Conservation (phyloP, 73 alveolate genomes). For the Tetrahymena malaccensis region DNA sequence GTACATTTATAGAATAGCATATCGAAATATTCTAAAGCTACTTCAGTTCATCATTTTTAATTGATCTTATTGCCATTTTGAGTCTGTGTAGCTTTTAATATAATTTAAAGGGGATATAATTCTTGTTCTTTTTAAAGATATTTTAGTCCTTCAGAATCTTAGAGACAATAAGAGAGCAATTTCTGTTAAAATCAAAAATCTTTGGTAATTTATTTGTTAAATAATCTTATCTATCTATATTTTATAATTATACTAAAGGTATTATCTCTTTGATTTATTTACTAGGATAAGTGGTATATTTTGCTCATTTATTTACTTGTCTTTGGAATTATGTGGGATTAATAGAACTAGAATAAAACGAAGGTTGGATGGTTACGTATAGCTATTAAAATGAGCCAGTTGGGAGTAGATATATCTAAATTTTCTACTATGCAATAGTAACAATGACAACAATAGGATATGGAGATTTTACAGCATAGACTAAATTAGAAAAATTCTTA, state of each 20-base stretch:
- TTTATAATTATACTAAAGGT: not conserved
- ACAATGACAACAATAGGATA: constrained; percentile 38
- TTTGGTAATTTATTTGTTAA: not conserved
- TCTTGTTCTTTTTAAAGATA: not conserved
- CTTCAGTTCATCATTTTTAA: not conserved
- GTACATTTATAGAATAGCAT: not conserved
- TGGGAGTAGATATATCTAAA: not conserved
- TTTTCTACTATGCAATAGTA: constrained; percentile 20
- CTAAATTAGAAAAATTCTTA: not conserved
- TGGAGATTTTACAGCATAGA: constrained; percentile 24
- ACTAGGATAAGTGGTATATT: not conserved
- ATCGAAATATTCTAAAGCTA: not conserved
- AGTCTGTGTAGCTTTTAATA: not conserved
- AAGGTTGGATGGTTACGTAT: not conserved
- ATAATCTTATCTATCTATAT: not conserved
- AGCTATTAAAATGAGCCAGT: not conserved
- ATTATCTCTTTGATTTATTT: not conserved
- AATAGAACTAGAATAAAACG: not conserved
- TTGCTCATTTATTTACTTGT: not conserved
- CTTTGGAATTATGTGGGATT: not conserved
- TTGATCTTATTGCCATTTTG: not conserved
- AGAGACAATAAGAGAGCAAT: not conserved
- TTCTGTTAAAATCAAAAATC: not conserved
- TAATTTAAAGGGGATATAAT: not conserved
- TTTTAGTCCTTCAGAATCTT: not conserved